Evolutionary conservation across 2,329 filamentous ascomycete genomes (phyloP), one percentile per base, ranked within the genome.

Genomic region (Diaporthe amygdali): DNA sequence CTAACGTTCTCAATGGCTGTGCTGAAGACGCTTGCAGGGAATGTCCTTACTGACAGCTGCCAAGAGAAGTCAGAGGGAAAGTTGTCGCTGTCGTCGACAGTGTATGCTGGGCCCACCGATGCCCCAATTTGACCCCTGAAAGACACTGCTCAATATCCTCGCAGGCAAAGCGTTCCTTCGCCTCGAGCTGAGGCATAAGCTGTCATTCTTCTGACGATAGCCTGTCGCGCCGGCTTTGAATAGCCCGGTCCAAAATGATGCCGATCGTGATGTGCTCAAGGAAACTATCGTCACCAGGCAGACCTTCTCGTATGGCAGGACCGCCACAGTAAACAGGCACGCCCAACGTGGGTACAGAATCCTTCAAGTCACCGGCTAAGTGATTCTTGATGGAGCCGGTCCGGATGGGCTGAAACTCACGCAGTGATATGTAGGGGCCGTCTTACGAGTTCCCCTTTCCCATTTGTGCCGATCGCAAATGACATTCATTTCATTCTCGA

Each of bases 391-490:
- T 64, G 59, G 59, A 49, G 20, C 32, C 49, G 44, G 56, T 17
- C 27, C n/a, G 30, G 59, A 46, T 63, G 30, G 30, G 59, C 59
- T 64, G 44, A 64, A 64, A 64, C 59, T 49, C 59, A 49, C 59
- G 41, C 44, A 64, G 59, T 49, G 30, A 41, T 64, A 37, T 49
- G 59, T 63, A 47, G 59, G 32, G 30, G 30, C 10, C 54, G 27
- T 55, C 41, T 47, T 34, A 68, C 39, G 66, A 59, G 52, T 30
- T 56, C 66, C 66, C 52, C 66, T 46, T 59, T 68, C 66, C 66
- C 66, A 56, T 68, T 68, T 68, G 66, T 47, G 52, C 30, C 52
- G 41, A 68, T 68, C 52, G 32, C 49, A 68, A 68, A 68, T 59
- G 66, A 68, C 44, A 37, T 47, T 68, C 54, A 68, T 68, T 68